These are phyloP conservation scores for Xylaria sp. DNA, from an alignment of 2,329 filamentous ascomycete species.

Conservation along the genomic window DNA sequence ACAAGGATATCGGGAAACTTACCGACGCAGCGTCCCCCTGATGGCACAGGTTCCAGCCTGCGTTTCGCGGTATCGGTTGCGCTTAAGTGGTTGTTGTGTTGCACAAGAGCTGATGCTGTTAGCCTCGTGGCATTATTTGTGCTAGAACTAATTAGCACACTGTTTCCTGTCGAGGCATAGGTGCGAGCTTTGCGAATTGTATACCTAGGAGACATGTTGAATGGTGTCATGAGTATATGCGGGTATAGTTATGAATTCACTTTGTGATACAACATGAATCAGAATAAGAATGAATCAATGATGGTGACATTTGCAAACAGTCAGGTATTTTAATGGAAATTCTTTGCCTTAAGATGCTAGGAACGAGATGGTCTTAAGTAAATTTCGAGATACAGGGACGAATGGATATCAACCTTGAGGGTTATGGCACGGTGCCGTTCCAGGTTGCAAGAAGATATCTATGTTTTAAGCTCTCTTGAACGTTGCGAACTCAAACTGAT, in stretches of 20 bases:
- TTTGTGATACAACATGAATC: not conserved
- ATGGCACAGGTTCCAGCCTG: conserved; percentile 10
- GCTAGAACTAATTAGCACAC: not conserved
- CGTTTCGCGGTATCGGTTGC: not conserved
- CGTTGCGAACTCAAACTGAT: not conserved
- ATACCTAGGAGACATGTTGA: conserved; percentile 9
- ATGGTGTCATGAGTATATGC: not conserved
- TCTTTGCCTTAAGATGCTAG: not conserved
- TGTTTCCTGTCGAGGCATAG: not conserved
- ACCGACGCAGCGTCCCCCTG: conserved; percentile 18
- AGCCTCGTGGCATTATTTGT: not conserved
- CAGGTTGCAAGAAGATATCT: not conserved
- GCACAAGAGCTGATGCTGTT: conserved; percentile 9
- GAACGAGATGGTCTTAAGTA: not conserved
- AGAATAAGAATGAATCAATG: not conserved
- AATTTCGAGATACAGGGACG: not conserved
- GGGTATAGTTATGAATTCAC: not conserved
- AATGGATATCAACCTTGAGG: not conserved
- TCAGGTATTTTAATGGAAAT: not conserved
- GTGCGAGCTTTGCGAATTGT: conserved; percentile 1
- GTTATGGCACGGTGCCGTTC: not conserved
- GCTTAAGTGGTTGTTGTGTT: conserved; percentile 7
- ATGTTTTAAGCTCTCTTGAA: not conserved
- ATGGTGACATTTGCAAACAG: not conserved
- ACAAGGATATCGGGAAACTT: not conserved